These are phyloP conservation scores for Ascochyta koolunga DNA, from an alignment of 2,329 filamentous ascomycete genomes.

Conservation along the genomic window DNA sequence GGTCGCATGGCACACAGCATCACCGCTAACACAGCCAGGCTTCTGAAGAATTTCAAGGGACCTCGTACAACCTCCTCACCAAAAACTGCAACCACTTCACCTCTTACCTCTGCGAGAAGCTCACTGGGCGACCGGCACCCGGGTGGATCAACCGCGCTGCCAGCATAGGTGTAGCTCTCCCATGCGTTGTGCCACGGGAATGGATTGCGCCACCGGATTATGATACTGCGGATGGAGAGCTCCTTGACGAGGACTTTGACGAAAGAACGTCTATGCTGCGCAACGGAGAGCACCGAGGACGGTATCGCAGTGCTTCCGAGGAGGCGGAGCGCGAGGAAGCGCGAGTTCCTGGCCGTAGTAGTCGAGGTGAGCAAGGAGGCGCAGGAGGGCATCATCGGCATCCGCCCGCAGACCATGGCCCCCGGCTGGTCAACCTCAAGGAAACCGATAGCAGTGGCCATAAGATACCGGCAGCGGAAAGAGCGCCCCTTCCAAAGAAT, in stretches of 20 bases:
- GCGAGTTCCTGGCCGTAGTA: conserved; percentile 36
- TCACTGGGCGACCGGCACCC: conserved; percentile 74
- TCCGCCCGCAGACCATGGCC: conserved; percentile 38
- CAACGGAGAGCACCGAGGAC: conserved; percentile 40
- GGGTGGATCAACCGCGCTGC: conserved; percentile 82
- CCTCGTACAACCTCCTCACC: conserved; percentile 79
- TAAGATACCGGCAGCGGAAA: conserved; percentile 52
- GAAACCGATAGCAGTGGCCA: conserved; percentile 53
- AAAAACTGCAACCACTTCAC: conserved; percentile 93
- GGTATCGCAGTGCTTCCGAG: conserved; percentile 35
- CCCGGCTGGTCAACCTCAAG: conserved; percentile 44
- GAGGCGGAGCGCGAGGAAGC: conserved; percentile 38
- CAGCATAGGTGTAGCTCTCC: conserved; percentile 79
- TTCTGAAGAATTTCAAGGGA: conserved; percentile 75
- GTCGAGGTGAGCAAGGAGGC: conserved; percentile 43
- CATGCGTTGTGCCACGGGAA: conserved; percentile 80
- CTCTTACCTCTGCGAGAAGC: conserved; percentile 72
- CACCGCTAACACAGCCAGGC: conserved; percentile 51
- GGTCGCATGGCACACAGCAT: background rate
- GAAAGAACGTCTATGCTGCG: conserved; percentile 67
- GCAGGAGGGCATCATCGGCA: conserved; percentile 40
- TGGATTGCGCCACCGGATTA: conserved; percentile 82
- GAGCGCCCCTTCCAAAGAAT: conserved; percentile 52
- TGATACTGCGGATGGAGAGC: conserved; percentile 72
- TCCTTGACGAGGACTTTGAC: conserved; percentile 64